A percentile compares a stretch with the other conserved stretches of the same genome.
Evolutionary conservation across 306 rosid species (phyloP).

Genomic region (Lagenaria siceraria): DNA sequence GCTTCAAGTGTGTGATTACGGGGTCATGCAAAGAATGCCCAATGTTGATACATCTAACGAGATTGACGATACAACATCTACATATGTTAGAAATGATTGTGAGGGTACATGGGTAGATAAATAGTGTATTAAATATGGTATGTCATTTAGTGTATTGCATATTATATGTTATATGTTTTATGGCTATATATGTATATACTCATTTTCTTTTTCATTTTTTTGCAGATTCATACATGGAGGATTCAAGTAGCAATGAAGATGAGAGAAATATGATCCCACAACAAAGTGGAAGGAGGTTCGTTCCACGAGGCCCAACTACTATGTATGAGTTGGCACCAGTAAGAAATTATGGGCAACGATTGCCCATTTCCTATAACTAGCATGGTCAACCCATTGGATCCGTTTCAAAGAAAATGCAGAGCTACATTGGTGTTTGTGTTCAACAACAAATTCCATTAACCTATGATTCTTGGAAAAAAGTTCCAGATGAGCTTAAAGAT

Average conservation of each 20-base stretch:
- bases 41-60: too few species aligned
- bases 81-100: not conserved
- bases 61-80: not conserved
- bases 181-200: too few species aligned
- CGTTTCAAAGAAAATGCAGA: not conserved
- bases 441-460: not conserved
- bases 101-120: not conserved
- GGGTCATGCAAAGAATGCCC: too few species aligned
- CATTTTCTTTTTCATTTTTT: too few species aligned
- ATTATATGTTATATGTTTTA: too few species aligned
- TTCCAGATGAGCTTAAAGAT: not conserved
- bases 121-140: not conserved
- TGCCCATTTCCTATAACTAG: not conserved
- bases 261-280: not conserved
- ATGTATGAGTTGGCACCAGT: not conserved
- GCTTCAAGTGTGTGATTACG: too few species aligned
- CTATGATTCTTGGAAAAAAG: not conserved
- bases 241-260: not conserved
- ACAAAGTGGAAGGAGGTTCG: rapidly evolving
- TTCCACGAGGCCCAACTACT: not conserved
- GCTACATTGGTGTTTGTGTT: not conserved
- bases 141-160: too few species aligned
- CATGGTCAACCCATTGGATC: not conserved
- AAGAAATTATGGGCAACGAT: not conserved
- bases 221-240: too few species aligned